phyloP scores from a whole-genome alignment of 805 yeast genomes.

The Saccharomycopsis sp. region DNA sequence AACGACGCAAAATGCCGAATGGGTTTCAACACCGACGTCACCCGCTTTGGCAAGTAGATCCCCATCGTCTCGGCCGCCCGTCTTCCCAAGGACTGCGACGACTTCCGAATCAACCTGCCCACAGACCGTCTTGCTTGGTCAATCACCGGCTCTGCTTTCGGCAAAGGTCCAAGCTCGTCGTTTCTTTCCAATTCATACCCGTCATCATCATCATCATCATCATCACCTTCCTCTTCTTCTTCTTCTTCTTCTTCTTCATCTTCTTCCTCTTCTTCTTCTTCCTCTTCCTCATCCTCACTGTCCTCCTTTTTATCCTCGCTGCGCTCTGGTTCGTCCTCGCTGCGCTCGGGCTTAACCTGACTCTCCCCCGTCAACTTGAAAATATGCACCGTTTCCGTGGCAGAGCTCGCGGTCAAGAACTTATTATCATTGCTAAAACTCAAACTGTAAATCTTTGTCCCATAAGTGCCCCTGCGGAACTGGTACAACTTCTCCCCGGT shows the following conservation, averaged over 20 bases:
- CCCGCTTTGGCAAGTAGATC: slow-evolving; percentile 71
- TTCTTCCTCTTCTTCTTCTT: slow-evolving; percentile 21
- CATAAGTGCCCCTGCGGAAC: slow-evolving; percentile 76
- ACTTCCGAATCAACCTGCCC: slow-evolving; percentile 65
- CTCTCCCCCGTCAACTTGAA: slow-evolving; percentile 57
- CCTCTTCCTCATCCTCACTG: slow-evolving; percentile 22
- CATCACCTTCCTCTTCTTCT: slow-evolving; percentile 21
- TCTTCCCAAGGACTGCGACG: slow-evolving; percentile 69
- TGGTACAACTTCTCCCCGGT: slow-evolving; percentile 58
- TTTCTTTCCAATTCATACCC: slow-evolving; percentile 2
- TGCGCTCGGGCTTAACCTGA: slow-evolving; percentile 5
- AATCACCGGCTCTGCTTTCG: slow-evolving; percentile 39
- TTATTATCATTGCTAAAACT: slow-evolving; percentile 63
- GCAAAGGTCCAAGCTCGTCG: background rate
- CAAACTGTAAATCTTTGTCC: slow-evolving; percentile 69
- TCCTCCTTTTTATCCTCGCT: slow-evolving; percentile 31
- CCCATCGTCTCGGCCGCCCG: slow-evolving; percentile 85
- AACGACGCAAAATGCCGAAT: slow-evolving; percentile 86
- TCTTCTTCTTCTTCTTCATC: slow-evolving; percentile 31
- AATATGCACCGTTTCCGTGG: slow-evolving; percentile 89
- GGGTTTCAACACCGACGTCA: slow-evolving; percentile 80
- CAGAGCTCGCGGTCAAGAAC: slow-evolving; percentile 72
- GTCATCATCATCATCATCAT: slow-evolving; percentile 3
- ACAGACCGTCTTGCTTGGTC: slow-evolving; percentile 65
- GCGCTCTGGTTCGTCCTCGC: background rate